Evolutionary conservation across 129 eudicot species (phyloP).

Genomic region (Arctium lappa): DNA sequence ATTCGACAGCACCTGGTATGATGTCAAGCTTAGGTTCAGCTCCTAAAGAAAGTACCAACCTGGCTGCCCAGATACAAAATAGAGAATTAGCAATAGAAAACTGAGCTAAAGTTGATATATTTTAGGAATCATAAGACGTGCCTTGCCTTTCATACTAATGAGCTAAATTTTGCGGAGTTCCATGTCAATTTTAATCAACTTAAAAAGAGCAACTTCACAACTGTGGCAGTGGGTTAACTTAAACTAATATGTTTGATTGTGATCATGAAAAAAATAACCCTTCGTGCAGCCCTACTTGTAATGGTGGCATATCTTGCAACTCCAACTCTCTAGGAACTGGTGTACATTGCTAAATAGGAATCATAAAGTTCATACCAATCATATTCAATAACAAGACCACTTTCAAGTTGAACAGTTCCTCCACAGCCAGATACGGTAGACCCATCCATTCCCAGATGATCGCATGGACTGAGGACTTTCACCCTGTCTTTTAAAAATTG

Average conservation of each 20-base stretch:
- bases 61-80: slow-evolving; percentile 81
- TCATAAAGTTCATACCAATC: slow-evolving; percentile 66
- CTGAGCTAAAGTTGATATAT: not conserved
- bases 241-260: not conserved
- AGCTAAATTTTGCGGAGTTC: not conserved
- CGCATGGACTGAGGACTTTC: slow-evolving; percentile 59
- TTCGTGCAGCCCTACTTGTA: not conserved
- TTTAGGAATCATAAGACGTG: not conserved
- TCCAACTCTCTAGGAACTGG: not conserved
- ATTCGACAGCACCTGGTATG: slow-evolving; percentile 88
- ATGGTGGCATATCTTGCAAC: not conserved
- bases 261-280: not conserved
- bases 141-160: not conserved
- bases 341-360: not conserved
- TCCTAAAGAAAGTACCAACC: slow-evolving; percentile 99
- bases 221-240: not conserved
- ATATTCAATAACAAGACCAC: slow-evolving; percentile 87
- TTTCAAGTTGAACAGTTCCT: slow-evolving; percentile 90
- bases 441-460: slow-evolving; percentile 47
- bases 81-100: slow-evolving; percentile 23
- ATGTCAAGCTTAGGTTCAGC: slow-evolving; percentile 84
- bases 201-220: not conserved
- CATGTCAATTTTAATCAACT: not conserved
- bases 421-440: slow-evolving; percentile 45
- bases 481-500: slow-evolving; percentile 76